phyloP scores from a whole-genome alignment of 2,329 filamentous ascomycete genomes.

The Arthrobotrys iridis region DNA sequence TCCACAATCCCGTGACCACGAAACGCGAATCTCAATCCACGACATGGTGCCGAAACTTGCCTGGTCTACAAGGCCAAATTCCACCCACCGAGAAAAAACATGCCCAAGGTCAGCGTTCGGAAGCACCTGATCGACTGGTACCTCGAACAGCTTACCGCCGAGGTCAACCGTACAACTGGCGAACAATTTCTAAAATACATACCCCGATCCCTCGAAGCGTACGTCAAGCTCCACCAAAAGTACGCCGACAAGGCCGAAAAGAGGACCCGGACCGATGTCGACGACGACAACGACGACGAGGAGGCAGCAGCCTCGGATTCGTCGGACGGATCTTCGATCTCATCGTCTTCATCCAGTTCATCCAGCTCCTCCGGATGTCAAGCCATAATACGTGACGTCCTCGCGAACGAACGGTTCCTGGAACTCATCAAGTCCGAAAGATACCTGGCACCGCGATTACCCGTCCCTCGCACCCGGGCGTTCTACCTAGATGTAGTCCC shows the following conservation, averaged over 20 bases:
- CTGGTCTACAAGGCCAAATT: no score
- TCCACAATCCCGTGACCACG: no score
- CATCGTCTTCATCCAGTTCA: not conserved
- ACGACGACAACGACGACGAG: not conserved
- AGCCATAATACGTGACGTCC: not conserved
- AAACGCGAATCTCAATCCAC: no score
- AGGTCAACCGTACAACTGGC: not conserved
- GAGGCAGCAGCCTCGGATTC: not conserved
- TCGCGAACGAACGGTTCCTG: not conserved
- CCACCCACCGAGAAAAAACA: not conserved
- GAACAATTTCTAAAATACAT: not conserved
- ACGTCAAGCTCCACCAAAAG: conserved; percentile 1
- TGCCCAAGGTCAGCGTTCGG: not conserved
- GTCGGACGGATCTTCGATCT: not conserved
- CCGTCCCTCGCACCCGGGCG: not conserved
- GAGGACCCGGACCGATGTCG: not conserved
- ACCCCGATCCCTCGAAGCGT: not conserved
- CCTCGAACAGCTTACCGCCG: not conserved
- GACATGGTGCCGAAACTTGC: no score
- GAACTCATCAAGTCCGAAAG: conserved; percentile 1
- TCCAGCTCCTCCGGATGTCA: not conserved
- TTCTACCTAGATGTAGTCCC: conserved; percentile 11
- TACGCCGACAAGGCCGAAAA: not conserved
- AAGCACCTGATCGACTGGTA: not conserved
- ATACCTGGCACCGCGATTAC: not conserved